A percentile compares a stretch with the other conserved stretches of the same genome.
phyloP scores from a whole-genome alignment of 768 basidiomycete species.

The Amanita exitialis region DNA sequence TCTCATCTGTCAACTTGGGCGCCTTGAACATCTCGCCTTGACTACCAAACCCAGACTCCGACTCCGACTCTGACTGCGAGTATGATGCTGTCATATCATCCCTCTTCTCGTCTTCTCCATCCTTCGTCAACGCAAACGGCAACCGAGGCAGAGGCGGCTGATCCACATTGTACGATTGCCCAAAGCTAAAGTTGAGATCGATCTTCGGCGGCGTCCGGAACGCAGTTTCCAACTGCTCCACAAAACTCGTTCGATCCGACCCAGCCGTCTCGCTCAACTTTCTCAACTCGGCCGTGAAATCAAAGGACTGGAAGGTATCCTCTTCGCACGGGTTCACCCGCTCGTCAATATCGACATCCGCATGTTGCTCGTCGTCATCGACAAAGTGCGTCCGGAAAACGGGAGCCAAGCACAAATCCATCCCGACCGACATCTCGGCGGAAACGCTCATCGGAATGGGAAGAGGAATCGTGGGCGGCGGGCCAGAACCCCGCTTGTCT shows the following conservation, averaged over 20 bases:
- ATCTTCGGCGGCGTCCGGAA: constrained; percentile 71
- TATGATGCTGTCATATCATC: not conserved
- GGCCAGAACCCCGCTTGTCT: not conserved
- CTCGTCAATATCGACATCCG: constrained; percentile 25
- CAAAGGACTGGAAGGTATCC: constrained; percentile 72
- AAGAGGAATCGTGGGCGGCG: not conserved
- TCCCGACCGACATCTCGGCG: constrained; percentile 4
- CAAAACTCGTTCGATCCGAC: constrained; percentile 64
- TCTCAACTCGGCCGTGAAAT: constrained; percentile 73
- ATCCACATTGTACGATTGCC: constrained; percentile 16
- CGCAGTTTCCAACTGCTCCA: constrained; percentile 73
- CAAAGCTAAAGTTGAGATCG: constrained; percentile 41
- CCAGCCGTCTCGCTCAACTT: constrained; percentile 62
- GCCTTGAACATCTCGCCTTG: constrained; percentile 7
- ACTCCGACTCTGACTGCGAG: not conserved
- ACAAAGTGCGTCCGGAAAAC: constrained; percentile 25
- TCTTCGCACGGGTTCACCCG: constrained; percentile 35
- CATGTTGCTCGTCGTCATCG: constrained; percentile 13
- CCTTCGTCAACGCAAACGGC: constrained; percentile 17
- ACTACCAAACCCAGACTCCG: constrained; percentile 11
- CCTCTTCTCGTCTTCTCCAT: constrained; percentile 4
- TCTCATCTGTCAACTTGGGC: constrained; percentile 17
- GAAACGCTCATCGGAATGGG: not conserved
- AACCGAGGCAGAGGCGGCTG: constrained; percentile 45
- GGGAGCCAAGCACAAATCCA: constrained; percentile 28